A percentile compares a stretch with the other conserved stretches of the same genome.
Evolutionary conservation across 2,329 filamentous ascomycete species (phyloP).

Genomic region (Chaetomium strumarium): DNA sequence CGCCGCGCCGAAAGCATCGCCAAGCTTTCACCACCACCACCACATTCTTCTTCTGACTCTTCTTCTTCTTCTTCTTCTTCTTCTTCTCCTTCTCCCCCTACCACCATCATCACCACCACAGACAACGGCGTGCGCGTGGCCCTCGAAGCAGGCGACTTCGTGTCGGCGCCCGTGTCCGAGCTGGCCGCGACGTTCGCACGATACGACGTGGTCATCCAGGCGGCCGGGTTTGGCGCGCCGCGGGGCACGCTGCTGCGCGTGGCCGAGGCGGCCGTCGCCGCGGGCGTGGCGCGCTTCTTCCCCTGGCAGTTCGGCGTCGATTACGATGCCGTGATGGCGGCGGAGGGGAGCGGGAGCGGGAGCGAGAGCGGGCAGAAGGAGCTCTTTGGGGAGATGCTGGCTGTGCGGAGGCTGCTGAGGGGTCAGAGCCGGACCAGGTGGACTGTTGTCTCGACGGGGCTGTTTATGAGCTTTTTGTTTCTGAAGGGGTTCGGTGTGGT

Average conservation of each 20-base stretch:
- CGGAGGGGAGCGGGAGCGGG: constrained; percentile 48
- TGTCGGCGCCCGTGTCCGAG: constrained; percentile 29
- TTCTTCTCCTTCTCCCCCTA: constrained; percentile 33
- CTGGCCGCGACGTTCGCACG: constrained; percentile 39
- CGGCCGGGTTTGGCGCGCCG: constrained; percentile 54
- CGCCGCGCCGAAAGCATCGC: constrained; percentile 40
- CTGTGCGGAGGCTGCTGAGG: constrained; percentile 49
- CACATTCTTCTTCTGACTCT: not conserved
- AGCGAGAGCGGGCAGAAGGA: constrained; percentile 52
- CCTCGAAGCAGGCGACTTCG: constrained; percentile 42
- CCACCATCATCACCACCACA: constrained; percentile 31
- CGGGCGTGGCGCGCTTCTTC: constrained; percentile 47
- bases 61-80: constrained; percentile 31
- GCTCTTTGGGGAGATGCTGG: constrained; percentile 62
- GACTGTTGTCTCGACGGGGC: constrained; percentile 61
- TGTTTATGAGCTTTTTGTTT: constrained; percentile 68
- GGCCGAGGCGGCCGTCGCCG: constrained; percentile 47
- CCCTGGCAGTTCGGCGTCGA: constrained; percentile 73
- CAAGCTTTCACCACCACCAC: not conserved
- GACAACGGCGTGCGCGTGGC: constrained; percentile 35
- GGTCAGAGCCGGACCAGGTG: constrained; percentile 46
- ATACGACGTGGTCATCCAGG: constrained; percentile 53
- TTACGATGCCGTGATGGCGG: constrained; percentile 62
- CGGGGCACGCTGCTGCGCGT: constrained; percentile 54
- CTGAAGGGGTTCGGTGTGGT: constrained; percentile 57